Percentiles rank a stretch among this genome's conserved stretches.
Conservation (phyloP, 805 yeast genomes). For the Wickerhamiella dianesei region DNA sequence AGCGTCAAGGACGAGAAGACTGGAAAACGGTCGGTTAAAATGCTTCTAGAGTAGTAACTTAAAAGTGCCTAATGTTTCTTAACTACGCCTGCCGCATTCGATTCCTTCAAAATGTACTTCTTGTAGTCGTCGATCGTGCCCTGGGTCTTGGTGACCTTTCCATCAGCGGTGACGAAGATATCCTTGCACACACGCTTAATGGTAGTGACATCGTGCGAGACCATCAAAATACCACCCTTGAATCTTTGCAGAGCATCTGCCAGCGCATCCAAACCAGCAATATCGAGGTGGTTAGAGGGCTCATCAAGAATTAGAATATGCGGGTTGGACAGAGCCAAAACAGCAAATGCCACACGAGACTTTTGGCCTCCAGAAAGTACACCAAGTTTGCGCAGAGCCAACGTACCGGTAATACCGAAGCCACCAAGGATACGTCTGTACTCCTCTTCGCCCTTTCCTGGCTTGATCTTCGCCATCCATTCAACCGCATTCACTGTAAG, state of each 20-base stretch:
- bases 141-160: constrained; percentile 58
- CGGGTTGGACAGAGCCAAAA: constrained; percentile 77
- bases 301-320: constrained; percentile 89
- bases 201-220: constrained; percentile 90
- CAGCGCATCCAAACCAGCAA: constrained; percentile 92
- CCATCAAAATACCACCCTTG: constrained; percentile 95
- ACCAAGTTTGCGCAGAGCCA: constrained; percentile 83
- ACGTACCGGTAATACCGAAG: constrained; percentile 90
- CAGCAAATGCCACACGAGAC: constrained; percentile 96
- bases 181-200: constrained; percentile 82
- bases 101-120: constrained; percentile 65
- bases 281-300: constrained; percentile 97
- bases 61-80: constrained; percentile 43
- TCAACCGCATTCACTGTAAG: constrained; percentile 70
- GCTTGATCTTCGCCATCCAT: constrained; percentile 82
- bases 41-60: constrained; percentile 25
- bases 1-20: constrained; percentile 74
- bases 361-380: constrained; percentile 95
- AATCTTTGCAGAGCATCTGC: constrained; percentile 77
- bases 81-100: constrained; percentile 84
- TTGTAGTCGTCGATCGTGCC: constrained; percentile 85
- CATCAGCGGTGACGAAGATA: constrained; percentile 89
- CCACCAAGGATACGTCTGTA: constrained; percentile 93
- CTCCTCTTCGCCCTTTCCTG: constrained; percentile 92
- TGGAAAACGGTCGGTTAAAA: constrained; percentile 84